Evolutionary conservation across 2,329 filamentous ascomycete species (phyloP), one percentile per base, ranked within the genome.

Genomic region (Arthroderma sp.): DNA sequence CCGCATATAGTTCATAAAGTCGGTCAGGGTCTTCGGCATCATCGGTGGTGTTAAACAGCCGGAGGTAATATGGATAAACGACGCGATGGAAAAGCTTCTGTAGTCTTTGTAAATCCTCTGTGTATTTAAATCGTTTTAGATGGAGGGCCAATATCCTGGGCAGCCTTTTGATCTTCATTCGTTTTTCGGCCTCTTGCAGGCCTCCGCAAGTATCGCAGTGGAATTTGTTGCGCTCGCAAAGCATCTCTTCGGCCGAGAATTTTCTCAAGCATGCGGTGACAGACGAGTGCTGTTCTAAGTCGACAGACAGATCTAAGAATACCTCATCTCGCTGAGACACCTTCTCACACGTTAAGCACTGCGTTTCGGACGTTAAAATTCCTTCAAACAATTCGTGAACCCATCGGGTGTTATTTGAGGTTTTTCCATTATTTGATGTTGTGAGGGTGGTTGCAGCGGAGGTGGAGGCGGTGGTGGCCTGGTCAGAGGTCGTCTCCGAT

Each of bases 211-310:
- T 88, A 61, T 98, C 91, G 66, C 91, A 98, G 60, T 98, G 89
- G 54, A 98, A 98, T 61, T 98, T 98, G 70, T 98, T 96, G 49
- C 88, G 77, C 67, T 98, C 91, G 59, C 91, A 96, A 47, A 98
- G 74, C 86, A 96, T 95, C 64, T 98, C 91, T 57, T 96, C 91
- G 38, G 91, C 87, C 0, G 91, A 98, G 58, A 98, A 98, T 57
- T 95, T 94, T 48, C 86, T 78, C 51, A 98, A 67, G 61, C 91
- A 98, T 28, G 91, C 89, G 2, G 91, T 96, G 3, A 98, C 91
- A 0, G 91, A 98, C 0, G 88, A 88, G 61, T 96, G 87, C 58
- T 95, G 82, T 53, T 94, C 87, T 8, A 98, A 70, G 63, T 98
- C 91, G 45, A 98, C 94, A 0, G 91, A 96, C 15, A 98, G 69